Conservation (phyloP, 2,329 filamentous ascomycete genomes). For the Boeremia lycopersici region DNA sequence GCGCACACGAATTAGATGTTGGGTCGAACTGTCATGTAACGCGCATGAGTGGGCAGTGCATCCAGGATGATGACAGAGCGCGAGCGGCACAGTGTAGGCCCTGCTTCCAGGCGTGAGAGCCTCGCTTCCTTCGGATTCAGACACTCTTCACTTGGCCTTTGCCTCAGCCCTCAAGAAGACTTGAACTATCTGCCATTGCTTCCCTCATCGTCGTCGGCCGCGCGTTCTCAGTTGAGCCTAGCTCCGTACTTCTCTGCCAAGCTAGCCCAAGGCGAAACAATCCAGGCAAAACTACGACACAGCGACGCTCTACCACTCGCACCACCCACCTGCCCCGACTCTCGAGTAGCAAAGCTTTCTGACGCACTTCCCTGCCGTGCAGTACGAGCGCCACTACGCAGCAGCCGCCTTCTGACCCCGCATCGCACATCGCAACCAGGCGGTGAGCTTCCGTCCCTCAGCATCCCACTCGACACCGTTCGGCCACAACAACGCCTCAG, state of each 20-base stretch:
- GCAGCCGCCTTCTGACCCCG: conserved; percentile 20
- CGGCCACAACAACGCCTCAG: conserved; percentile 45
- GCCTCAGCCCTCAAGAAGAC: neutral
- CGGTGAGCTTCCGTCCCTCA: conserved; percentile 44
- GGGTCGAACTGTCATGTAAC: conserved; percentile 6
- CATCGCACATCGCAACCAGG: conserved; percentile 33
- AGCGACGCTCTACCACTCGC: conserved; percentile 37
- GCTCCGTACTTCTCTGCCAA: conserved; percentile 24
- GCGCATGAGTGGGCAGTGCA: conserved; percentile 17
- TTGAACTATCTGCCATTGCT: conserved; percentile 3
- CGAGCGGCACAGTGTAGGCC: conserved; percentile 8
- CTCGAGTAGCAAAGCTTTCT: conserved; percentile 22
- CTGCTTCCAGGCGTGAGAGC: conserved; percentile 1
- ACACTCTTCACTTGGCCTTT: conserved; percentile 1
- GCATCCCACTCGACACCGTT: conserved; percentile 44
- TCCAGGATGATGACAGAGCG: conserved; percentile 20
- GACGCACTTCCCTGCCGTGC: conserved; percentile 32
- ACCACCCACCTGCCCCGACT: conserved; percentile 31
- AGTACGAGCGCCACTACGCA: conserved; percentile 25
- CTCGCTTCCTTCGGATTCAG: conserved; percentile 7
- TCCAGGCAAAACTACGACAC: conserved; percentile 33
- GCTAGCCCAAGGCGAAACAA: conserved; percentile 28
- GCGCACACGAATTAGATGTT: conserved; percentile 12
- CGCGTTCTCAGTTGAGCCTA: conserved; percentile 27
- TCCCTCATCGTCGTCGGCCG: conserved; percentile 20